Percentiles rank a stretch among this genome's conserved stretches.
These are phyloP conservation scores for Acorus calamus DNA, from an alignment of 106 monocot species.

Conservation along the genomic window DNA sequence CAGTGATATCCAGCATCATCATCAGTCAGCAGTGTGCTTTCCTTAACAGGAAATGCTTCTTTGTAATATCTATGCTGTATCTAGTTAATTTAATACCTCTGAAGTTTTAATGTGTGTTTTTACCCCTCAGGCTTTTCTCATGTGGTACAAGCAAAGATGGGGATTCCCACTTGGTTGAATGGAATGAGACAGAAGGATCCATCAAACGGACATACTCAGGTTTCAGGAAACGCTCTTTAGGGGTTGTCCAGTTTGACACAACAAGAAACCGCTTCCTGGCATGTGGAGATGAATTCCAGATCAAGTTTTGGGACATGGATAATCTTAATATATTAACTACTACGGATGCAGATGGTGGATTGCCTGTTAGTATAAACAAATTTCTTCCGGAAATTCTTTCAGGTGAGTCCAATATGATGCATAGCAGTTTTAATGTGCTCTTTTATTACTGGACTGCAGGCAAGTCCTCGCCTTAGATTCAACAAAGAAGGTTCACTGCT, in stretches of 20 bases:
- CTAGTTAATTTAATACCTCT: no score
- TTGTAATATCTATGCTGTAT: no score
- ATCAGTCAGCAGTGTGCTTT: no score
- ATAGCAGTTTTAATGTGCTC: not conserved
- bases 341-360: slow-evolving; percentile 31
- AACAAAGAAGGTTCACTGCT: slow-evolving; percentile 17
- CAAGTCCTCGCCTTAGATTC: slow-evolving; percentile 14
- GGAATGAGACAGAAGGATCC: slow-evolving; percentile 48
- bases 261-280: slow-evolving; percentile 46
- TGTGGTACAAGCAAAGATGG: slow-evolving; percentile 56
- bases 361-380: slow-evolving; percentile 20
- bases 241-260: slow-evolving; percentile 52
- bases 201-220: slow-evolving; percentile 39
- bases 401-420: no score
- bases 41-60: no score
- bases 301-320: slow-evolving; percentile 67
- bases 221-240: slow-evolving; percentile 27
- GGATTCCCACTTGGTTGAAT: slow-evolving; percentile 44
- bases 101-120: not conserved
- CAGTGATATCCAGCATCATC: no score
- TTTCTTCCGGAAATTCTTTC: not conserved
- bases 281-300: slow-evolving; percentile 50
- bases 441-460: not conserved
- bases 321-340: slow-evolving; percentile 38
- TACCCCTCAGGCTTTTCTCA: slow-evolving; percentile 34